A percentile compares a stretch with the other conserved stretches of the same genome.
phyloP scores from a whole-genome alignment of 495 filamentous ascomycete species.

The Lichenothelia convexa region DNA sequence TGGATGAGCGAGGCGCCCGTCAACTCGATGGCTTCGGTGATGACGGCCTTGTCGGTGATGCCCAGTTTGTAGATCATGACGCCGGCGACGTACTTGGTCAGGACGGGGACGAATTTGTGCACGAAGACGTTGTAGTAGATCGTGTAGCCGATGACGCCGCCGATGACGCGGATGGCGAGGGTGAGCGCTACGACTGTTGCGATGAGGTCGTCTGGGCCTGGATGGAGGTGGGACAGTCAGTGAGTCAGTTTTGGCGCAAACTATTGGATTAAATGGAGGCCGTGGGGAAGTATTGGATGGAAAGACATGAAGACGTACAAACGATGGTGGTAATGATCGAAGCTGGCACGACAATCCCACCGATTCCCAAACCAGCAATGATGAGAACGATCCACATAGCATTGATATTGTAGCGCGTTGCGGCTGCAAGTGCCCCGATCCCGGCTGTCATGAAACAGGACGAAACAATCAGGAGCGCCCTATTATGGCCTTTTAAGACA shows the following conservation, averaged over 20 bases:
- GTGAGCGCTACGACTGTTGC: slow-evolving; percentile 50
- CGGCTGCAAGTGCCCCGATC: slow-evolving; percentile 43
- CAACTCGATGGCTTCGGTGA: slow-evolving; percentile 33
- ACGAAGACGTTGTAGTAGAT: slow-evolving; percentile 16
- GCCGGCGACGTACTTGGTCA: slow-evolving; percentile 32
- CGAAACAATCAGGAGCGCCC: slow-evolving; percentile 40
- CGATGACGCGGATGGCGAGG: slow-evolving; percentile 16
- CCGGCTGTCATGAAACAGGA: slow-evolving; percentile 54
- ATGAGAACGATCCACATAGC: slow-evolving; percentile 42
- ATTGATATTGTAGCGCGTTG: slow-evolving; percentile 37
- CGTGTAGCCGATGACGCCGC: slow-evolving; percentile 16
- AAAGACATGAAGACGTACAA: too few species aligned
- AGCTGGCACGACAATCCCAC: slow-evolving; percentile 55
- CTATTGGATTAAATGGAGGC: too few species aligned
- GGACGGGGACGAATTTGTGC: slow-evolving; percentile 14
- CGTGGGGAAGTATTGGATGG: too few species aligned
- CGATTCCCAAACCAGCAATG: slow-evolving; percentile 52
- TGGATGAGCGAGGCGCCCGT: slow-evolving; percentile 38
- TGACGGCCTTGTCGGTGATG: slow-evolving; percentile 29
- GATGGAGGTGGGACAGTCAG: too few species aligned
- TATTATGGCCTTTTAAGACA: slow-evolving; percentile 41
- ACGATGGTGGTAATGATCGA: slow-evolving; percentile 57
- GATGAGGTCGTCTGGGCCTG: slow-evolving; percentile 53
- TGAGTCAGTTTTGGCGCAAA: too few species aligned
- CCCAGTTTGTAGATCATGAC: slow-evolving; percentile 32